Evolutionary conservation across 1,139 yeast species (phyloP).

Genomic region (Entelexis paramagnoliae): DNA sequence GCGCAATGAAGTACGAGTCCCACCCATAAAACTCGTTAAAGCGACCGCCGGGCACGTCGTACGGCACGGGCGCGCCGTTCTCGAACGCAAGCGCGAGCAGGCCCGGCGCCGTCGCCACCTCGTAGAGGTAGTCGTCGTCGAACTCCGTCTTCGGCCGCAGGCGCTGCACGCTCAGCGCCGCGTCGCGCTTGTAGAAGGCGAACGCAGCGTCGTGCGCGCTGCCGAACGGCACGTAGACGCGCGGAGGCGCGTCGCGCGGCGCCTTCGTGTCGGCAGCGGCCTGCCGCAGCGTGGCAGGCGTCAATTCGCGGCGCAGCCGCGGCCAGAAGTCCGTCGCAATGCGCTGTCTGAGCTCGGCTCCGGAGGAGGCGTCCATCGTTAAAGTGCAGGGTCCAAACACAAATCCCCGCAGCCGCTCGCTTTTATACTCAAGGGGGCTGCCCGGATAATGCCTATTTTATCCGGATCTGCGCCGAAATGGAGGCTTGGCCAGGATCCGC

Average conservation of each 20-base stretch:
- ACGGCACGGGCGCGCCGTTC: constrained; percentile 53
- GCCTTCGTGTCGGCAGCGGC: constrained; percentile 18
- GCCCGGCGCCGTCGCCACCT: constrained; percentile 78
- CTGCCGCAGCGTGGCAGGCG: constrained; percentile 10
- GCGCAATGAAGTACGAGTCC: constrained; percentile 91
- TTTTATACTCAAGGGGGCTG: neutral
- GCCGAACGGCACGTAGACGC: constrained; percentile 10
- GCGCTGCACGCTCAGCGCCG: neutral
- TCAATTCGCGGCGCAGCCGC: constrained; percentile 17
- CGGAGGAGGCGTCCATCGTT: neutral
- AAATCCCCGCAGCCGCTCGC: neutral
- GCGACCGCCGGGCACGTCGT: constrained; percentile 95
- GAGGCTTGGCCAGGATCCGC: neutral
- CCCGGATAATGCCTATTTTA: neutral
- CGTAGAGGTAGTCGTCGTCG: constrained; percentile 60
- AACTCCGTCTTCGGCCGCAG: constrained; percentile 33
- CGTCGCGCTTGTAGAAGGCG: constrained; percentile 10
- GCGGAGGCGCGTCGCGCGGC: neutral
- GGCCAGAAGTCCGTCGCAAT: constrained; percentile 20
- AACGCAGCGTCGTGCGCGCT: neutral
- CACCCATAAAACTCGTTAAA: constrained; percentile 95
- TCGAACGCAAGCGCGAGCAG: constrained; percentile 65
- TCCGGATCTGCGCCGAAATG: neutral
- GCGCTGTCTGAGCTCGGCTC: constrained; percentile 10
- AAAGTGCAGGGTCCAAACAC: neutral